Evolutionary conservation across 371 early-diverging fungal genomes (phyloP), one percentile per base, ranked within the genome.

Genomic region (Mucor racemosus): DNA sequence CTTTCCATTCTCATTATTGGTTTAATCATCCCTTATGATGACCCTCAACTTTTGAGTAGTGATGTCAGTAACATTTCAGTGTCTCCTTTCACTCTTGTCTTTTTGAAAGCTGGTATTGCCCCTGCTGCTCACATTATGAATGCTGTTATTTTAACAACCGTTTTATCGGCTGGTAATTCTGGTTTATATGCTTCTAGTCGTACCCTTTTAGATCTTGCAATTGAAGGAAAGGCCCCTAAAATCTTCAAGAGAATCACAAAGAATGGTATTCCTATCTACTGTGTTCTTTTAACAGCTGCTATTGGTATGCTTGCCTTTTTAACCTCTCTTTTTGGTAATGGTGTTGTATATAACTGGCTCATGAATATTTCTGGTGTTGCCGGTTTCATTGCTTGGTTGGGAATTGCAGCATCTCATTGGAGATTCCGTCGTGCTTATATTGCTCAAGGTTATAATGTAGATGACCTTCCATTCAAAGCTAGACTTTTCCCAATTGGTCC

Each of bases 381-480:
- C 1, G 92, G 93, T 31, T 86, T 94, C 64, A 79, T 92, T 54
- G 89, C 92, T 50, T 95, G 95, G 95, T 38, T 79, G 41, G 76
- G 90, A 64, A 95, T 95, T 66, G 84, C 86, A 1, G 74, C 89
- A 36, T 85, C 86, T 38, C 94, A 95, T 69, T 82, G 87, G 60
- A 90, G 94, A 13, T 95, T 95, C 86, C 90, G 95, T 36, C 82
- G 80, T 50, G 94, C 94, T 11, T 90, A 85, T 69, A 67, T 79
- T 38, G 85, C 85, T 13, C 95, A 95, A 74, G 91, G 91, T 7
- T 83, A 83, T 41, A 71, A 76, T 8, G 73, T 91, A 48, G 71
- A 76, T 3, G 91, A 90, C 33, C 77, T 95, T 34, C 92, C 94
- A 0, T 95, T 92, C 73, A 69, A 74, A 36, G 88, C 95, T 0